phyloP scores from a whole-genome alignment of 1,284 basidiomycete genomes.

The Papiliotrema fonsecae region DNA sequence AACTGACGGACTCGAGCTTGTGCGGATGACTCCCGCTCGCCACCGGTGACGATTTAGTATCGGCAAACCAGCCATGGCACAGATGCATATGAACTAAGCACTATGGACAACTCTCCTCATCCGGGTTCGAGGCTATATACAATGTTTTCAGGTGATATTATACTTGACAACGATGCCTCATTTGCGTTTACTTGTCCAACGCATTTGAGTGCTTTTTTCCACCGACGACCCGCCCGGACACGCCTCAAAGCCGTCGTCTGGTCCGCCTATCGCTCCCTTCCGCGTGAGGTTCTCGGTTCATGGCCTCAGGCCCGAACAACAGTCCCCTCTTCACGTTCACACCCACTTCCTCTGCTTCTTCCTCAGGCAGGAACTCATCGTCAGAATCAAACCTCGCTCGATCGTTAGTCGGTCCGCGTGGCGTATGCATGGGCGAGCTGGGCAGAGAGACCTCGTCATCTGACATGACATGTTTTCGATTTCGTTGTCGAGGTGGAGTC shows the following conservation, averaged over 20 bases:
- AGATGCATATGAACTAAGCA: too few relatives aligned
- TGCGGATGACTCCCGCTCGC: too few relatives aligned
- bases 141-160: too few relatives aligned
- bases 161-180: too few relatives aligned
- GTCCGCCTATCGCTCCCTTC: not conserved
- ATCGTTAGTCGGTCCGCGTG: not conserved
- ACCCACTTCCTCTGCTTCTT: constrained; percentile 3
- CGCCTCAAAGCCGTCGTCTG: not conserved
- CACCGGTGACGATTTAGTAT: too few relatives aligned
- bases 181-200: too few relatives aligned
- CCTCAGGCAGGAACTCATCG: constrained; percentile 8
- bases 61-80: too few relatives aligned
- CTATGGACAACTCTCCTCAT: too few relatives aligned
- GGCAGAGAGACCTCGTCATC: constrained; percentile 6
- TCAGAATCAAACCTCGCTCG: not conserved
- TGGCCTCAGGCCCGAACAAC: constrained; percentile 6
- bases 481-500: not conserved
- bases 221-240: too few relatives aligned
- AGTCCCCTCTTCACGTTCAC: constrained; percentile 6
- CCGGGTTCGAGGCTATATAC: too few relatives aligned
- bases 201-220: too few relatives aligned
- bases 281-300: not conserved
- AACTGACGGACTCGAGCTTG: too few relatives aligned
- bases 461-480: not conserved
- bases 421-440: constrained; percentile 3